Evolutionary conservation across 768 basidiomycete species (phyloP), one percentile per base, ranked within the genome.

Genomic region (Russula sp.): DNA sequence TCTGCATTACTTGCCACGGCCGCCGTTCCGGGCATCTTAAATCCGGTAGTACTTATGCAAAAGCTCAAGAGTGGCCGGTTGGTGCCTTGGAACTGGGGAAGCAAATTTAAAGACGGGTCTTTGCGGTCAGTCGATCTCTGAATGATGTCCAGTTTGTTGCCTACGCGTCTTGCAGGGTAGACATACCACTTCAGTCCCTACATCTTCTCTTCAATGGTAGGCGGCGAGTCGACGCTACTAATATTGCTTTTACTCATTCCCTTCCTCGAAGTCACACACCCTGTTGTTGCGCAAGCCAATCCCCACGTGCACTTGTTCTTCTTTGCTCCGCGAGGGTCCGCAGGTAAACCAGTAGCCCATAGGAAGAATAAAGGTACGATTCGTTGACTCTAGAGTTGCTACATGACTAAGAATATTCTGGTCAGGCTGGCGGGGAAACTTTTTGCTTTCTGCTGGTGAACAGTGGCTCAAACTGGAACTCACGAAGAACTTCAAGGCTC

Each of bases 391-490:
- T 30, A 24, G 10, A 59, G 14, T 50, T 24, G 30, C 13, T 57
- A 8, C 62, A 49, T 46, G 24, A 51, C 24, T 18, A 9, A 36
- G 22, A 30, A 70, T 53, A n/a, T 51, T 22, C 40, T 28, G 51
- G 10, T 3, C 20, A 86, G 91, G 95, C 1, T 98, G 96, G 97
- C 79, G 96, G 72, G 97, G 95, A 54, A 97, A 97, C 54, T 98
- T 94, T 73, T 71, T 98, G 22, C 76, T 98, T 11, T 94, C 92
- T 2, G 94, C 94, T 1, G 88, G 89, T 4, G 94, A 98, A 73
- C 94, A 96, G 69, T 94, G 91, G 85, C 80, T 97, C 65, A 98
- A 98, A 73, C 84, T 97, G 49, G 96, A 98, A 72, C 78, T 99
- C 14, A 91, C 93, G 5, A 98, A 98, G 80, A 97, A 98, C 72